phyloP scores from a whole-genome alignment of 345 rosid genomes.

The Raphanus sativus region DNA sequence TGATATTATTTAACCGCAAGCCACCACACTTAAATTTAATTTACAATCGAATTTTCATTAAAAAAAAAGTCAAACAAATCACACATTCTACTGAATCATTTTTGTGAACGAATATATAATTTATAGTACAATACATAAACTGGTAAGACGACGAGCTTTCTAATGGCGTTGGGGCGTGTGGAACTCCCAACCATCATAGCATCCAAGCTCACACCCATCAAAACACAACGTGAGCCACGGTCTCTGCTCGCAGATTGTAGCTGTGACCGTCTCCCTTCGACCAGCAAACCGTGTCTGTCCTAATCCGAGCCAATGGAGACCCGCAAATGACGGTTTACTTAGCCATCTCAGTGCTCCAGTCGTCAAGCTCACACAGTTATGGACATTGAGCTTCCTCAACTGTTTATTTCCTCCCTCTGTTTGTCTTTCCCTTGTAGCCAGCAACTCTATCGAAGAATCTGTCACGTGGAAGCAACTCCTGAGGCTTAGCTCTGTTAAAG shows the following conservation, averaged over 20 bases:
- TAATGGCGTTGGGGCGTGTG: constrained; percentile 42
- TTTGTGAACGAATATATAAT: background rate
- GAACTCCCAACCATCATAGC: constrained; percentile 63
- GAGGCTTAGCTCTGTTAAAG: constrained; percentile 54
- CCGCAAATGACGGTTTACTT: constrained; percentile 46
- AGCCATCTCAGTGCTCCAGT: constrained; percentile 43
- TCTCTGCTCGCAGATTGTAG: constrained; percentile 36
- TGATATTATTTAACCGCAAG: background rate
- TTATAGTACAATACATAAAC: background rate
- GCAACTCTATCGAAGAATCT: constrained; percentile 50
- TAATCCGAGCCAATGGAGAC: constrained; percentile 61
- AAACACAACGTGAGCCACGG: constrained; percentile 65
- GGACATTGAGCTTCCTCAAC: constrained; percentile 53
- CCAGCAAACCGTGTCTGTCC: constrained; percentile 44
- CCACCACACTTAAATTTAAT: background rate
- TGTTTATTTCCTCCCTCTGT: constrained; percentile 38
- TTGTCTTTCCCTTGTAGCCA: constrained; percentile 44
- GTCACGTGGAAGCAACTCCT: constrained; percentile 56
- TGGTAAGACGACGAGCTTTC: constrained; percentile 2
- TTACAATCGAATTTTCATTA: background rate
- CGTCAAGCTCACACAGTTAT: constrained; percentile 51
- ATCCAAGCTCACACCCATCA: constrained; percentile 73
- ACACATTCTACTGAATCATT: background rate
- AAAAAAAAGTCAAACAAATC: background rate
- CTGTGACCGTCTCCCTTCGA: constrained; percentile 31